A percentile compares a stretch with the other conserved stretches of the same genome.
phyloP scores from a whole-genome alignment of 2,329 filamentous ascomycete species.

The Alternaria incomplexa region DNA sequence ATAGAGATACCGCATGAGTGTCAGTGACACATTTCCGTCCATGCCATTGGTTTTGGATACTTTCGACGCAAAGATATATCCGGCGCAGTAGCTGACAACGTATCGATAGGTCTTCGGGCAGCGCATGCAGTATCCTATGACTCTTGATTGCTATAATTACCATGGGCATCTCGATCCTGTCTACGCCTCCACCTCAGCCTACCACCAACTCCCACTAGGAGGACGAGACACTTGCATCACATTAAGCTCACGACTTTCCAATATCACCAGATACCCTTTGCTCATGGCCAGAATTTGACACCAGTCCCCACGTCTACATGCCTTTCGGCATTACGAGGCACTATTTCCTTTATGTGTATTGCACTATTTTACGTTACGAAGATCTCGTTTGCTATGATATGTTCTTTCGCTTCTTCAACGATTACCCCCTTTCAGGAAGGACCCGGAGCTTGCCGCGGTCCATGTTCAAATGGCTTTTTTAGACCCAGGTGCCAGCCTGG shows the following conservation, averaged over 20 bases:
- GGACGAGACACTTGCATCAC: neutral
- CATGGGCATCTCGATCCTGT: conserved; percentile 24
- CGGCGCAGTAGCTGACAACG: conserved; percentile 11
- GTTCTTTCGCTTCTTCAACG: conserved; percentile 33
- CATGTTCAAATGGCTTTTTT: conserved; percentile 35
- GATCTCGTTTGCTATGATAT: conserved; percentile 4
- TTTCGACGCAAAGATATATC: neutral
- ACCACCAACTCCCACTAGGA: neutral
- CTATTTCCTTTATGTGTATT: neutral
- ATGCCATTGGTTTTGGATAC: neutral
- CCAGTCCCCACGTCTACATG: neutral
- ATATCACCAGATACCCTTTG: neutral
- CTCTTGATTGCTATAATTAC: conserved; percentile 32
- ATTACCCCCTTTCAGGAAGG: conserved; percentile 42
- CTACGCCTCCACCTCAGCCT: conserved; percentile 10
- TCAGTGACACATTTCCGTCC: neutral
- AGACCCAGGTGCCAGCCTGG: conserved; percentile 39
- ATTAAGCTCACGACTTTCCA: neutral
- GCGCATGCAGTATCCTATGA: conserved; percentile 45
- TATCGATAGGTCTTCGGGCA: conserved; percentile 36
- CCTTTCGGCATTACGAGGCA: neutral
- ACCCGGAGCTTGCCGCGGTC: conserved; percentile 37
- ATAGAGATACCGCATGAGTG: conserved; percentile 6
- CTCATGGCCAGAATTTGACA: conserved; percentile 1
- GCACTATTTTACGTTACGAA: neutral